Evolutionary conservation across 345 rosid species (phyloP).

Genomic region (Limnanthes douglasii): DNA sequence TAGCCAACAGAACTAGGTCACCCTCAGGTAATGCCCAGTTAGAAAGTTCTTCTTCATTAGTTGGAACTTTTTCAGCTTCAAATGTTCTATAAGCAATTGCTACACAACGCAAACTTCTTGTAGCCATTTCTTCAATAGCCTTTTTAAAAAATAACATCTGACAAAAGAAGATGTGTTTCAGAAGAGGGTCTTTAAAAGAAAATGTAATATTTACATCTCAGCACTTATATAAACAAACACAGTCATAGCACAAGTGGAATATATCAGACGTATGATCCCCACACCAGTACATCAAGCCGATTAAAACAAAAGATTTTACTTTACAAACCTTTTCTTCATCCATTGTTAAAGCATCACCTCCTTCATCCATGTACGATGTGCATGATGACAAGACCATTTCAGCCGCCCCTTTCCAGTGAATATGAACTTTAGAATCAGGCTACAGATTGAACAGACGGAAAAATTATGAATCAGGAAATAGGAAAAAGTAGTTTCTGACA

Average conservation of each 20-base stretch:
- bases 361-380: constrained; percentile 41
- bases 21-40: constrained; percentile 77
- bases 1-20: constrained; percentile 77
- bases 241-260: neutral
- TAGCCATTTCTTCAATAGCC: constrained; percentile 76
- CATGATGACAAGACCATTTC: constrained; percentile 85
- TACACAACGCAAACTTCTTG: constrained; percentile 79
- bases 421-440: constrained; percentile 51
- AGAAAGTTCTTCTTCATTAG: constrained; percentile 43
- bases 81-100: constrained; percentile 67
- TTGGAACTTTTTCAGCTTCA: constrained; percentile 54
- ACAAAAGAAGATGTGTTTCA: constrained; percentile 12
- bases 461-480: constrained; percentile 3
- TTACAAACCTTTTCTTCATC: constrained; percentile 50
- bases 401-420: constrained; percentile 99
- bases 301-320: constrained; percentile 1
- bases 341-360: constrained; percentile 29
- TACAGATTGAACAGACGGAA: constrained; percentile 11
- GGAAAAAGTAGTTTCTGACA: constrained; percentile 1
- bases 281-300: neutral
- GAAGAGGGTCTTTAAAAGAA: neutral
- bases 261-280: neutral
- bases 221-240: too few species aligned
- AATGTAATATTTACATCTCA: too few species aligned
- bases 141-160: constrained; percentile 36